Conservation (phyloP, 2,329 filamentous ascomycete species). For the Lasiodiplodia hormozganensis region DNA sequence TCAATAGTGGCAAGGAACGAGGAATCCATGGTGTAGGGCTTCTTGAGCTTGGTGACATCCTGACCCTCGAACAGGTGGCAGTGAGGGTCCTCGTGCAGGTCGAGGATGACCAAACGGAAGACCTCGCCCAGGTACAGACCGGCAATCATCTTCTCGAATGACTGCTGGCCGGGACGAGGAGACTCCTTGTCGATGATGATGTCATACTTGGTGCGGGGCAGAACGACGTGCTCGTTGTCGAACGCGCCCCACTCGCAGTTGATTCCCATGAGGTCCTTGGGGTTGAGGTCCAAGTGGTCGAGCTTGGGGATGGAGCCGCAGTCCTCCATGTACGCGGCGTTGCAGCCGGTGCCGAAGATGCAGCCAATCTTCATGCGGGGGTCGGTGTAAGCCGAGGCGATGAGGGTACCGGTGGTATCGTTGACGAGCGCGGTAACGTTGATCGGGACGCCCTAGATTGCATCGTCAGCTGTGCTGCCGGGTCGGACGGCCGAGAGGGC, state of each 20-base stretch:
- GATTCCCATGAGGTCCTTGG: constrained; percentile 88
- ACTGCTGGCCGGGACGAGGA: constrained; percentile 89
- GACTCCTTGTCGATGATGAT: constrained; percentile 88
- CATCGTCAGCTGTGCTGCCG: constrained; percentile 12
- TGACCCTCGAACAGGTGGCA: constrained; percentile 81
- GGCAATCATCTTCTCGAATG: constrained; percentile 98
- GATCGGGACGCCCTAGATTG: constrained; percentile 87
- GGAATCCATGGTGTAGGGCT: constrained; percentile 87
- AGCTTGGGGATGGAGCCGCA: constrained; percentile 92
- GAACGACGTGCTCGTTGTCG: constrained; percentile 89
- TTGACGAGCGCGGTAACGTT: constrained; percentile 94
- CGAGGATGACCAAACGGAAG: constrained; percentile 85
- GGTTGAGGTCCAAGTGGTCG: constrained; percentile 84
- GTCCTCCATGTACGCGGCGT: constrained; percentile 97
- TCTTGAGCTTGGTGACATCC: constrained; percentile 79
- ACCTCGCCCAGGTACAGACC: constrained; percentile 94
- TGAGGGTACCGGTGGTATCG: constrained; percentile 95
- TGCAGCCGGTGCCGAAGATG: constrained; percentile 98
- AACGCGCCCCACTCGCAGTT: constrained; percentile 99
- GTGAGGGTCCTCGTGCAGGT: constrained; percentile 72
- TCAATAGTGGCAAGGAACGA: constrained; percentile 94
- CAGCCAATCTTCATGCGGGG: constrained; percentile 91
- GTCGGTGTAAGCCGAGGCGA: constrained; percentile 97
- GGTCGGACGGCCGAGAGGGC: constrained; percentile 11
- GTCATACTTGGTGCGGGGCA: constrained; percentile 88